Evolutionary conservation across 2,329 filamentous ascomycete genomes (phyloP), one percentile per base, ranked within the genome.

Genomic region (Penicillium sp.): DNA sequence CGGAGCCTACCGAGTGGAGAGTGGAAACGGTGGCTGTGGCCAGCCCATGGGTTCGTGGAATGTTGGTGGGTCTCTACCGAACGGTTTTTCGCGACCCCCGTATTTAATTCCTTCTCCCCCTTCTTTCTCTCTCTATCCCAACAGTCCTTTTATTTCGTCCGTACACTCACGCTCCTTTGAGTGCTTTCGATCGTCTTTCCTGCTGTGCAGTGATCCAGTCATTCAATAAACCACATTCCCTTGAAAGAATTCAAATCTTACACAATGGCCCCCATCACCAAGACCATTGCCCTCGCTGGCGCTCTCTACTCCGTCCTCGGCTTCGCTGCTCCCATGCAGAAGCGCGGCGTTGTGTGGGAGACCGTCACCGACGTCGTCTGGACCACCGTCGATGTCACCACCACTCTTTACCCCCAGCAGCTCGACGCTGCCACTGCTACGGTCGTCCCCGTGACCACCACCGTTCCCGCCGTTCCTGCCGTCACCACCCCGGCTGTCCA

Each of bases 331-430:
- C 69, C 69, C 22, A 44, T 69, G 18, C 53, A 69, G 40, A 73
- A 73, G 64, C 70, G 71, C 48, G 74, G 74, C 24, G 64, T 79
- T 33, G 76, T 79, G 48, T 80, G 74, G 69, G 71, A 78, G 56
- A 81, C 79, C 25, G 72, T 79, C 43, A 74, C 71, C 33, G 71
- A 76, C 20, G 67, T 75, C 46, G 76, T 75, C 48, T 73, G 75
- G 60, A 75, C 76, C 48, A 82, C 78, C 38, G 66, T 82, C 44
- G 68, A 74, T 46, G 68, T 77, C 51, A 77, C 75, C 53, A 74
- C 71, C 56, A 80, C 77, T 53, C 55, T 82, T 65, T 79, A 73
- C 63, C 51, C 64, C 47, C 50, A 66, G 54, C 63, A 64, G 56
- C 47, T 65, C 14, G 13, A 16, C 42, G 51, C 60, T 36, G 42